Evolutionary conservation across 352 stramenopile genomes (phyloP), one percentile per base, ranked within the genome.

Genomic region (Aphanomyces astaci): DNA sequence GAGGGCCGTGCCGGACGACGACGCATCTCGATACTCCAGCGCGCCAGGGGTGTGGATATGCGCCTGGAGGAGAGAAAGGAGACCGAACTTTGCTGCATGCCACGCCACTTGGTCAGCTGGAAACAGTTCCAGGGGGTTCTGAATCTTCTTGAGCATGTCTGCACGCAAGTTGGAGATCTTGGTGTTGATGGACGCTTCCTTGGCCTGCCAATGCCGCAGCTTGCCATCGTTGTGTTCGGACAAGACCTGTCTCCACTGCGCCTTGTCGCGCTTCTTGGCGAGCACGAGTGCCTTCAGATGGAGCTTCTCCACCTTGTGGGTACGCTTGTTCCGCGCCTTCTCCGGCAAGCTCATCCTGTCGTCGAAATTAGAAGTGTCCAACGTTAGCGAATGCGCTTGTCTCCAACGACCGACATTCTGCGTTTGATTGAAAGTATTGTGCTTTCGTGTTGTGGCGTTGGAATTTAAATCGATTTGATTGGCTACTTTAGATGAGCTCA

Each of bases 91-190:
- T 64, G 84, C 84, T 11, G 80, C 82, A 13, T 89, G 64, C 83
- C 85, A 95, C 31, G 92, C 63, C 52, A 80, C 74, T 67, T 95
- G 84, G 74, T 92, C 84, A 62, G 82, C 75, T 1, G 83, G 84
- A 28, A 68, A 60, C 1, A 59, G 4, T 22, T 59, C 51, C 4
- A 40, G 51, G 0, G 51, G 51, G n/a, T 59, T 59, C 13, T 59
- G 19, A 19, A 59, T n/a, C 51, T 59, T 59, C 51, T 59, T 59
- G 51, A 59, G 19, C 51, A 59, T 59, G 10, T 60, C n/a, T 43
- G 24, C 33, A 19, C 27, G 28, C 25, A 68, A 3, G 7, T 43
- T 68, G 28, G 9, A 40, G 27, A 68, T 25, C 62, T 68, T 68
- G n/a, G 32, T 56, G 27, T 9, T 32, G 51, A 36, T 60, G 15